Evolutionary conservation across 108 stramenopile genomes (phyloP), one percentile per base, ranked within the genome.

Genomic region (Nannochloropsis granulata): DNA sequence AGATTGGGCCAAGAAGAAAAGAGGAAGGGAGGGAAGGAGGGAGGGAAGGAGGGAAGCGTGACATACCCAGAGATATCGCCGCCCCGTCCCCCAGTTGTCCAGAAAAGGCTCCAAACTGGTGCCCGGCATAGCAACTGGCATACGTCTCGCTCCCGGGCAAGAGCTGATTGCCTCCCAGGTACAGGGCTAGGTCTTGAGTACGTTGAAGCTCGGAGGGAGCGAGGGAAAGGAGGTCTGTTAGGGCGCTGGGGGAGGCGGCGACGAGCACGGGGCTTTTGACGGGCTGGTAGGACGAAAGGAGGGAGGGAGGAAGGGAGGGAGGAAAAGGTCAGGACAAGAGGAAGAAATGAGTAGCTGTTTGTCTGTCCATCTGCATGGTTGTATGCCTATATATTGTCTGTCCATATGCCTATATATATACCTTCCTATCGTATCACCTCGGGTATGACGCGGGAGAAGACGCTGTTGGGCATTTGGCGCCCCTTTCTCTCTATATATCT

Each of bases 1-100:
- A n/a, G n/a, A n/a, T n/a, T n/a, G n/a, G n/a, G n/a, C n/a, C n/a
- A 5, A 34, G 34, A 34, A 92, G 94, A 78, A 95, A 7, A 21
- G 21, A 78, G 23, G 78, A 5, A 23, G 21, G 21, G 23, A 78
- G 23, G 78, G 23, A 23, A 7, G 78, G 78, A 78, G 78, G 5
- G 78, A 78, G 78, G 2, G 3, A 1, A 7, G 78, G 3, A 7
- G 23, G 21, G 2, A n/a, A 71, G 56, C 16, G 56, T 21, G 56
- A 71, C 56, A 86, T 84, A 13, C 87, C 89, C 34, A 89, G 82
- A 42, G 88, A 89, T 82, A 89, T 89, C 11, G 89, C 89, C 56
- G 89, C 89, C 7, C 89, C 89, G 23, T 89, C 89, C 26, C 89
- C 89, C 44, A 89, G 44, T 82, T 89, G 89, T 3, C 89, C 89